Conservation (phyloP, 192 early-diverging fungal genomes). For the Backusella psychrophila region DNA sequence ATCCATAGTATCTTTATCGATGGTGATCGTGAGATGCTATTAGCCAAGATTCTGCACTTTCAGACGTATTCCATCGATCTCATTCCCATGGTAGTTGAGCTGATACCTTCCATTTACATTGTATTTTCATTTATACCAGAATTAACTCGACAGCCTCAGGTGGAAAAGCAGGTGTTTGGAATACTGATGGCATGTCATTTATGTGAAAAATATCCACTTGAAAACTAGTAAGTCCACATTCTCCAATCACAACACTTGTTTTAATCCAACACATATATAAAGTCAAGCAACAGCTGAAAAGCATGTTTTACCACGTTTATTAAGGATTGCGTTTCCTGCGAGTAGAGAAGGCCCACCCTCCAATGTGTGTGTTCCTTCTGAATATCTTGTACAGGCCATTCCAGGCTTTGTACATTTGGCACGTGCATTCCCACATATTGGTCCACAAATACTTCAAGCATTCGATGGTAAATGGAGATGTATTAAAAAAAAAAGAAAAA, state of each 20-base stretch:
- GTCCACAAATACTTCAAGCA: constrained; percentile 16
- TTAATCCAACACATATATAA: background rate
- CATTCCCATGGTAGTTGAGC: constrained; percentile 52
- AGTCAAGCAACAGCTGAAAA: constrained; percentile 27
- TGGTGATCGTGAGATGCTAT: constrained; percentile 39
- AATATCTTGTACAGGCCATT: constrained; percentile 25
- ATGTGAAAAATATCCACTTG: constrained; percentile 51
- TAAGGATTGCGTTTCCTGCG: constrained; percentile 24
- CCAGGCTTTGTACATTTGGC: constrained; percentile 26
- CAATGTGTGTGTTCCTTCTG: constrained; percentile 19
- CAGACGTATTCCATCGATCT: constrained; percentile 54
- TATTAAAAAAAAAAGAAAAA: background rate
- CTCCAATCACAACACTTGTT: background rate
- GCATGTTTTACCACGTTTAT: constrained; percentile 22
- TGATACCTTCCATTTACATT: constrained; percentile 66
- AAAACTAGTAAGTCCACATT: constrained; percentile 42
- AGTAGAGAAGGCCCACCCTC: background rate
- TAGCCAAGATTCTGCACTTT: constrained; percentile 59
- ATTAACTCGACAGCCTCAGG: constrained; percentile 46
- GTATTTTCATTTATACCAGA: constrained; percentile 57
- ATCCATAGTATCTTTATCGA: constrained; percentile 62
- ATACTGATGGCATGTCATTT: constrained; percentile 42
- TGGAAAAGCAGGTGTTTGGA: constrained; percentile 49
- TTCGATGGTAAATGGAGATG: constrained; percentile 18
- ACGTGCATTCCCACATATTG: constrained; percentile 31